phyloP scores from a whole-genome alignment of 176 grass and related monocot genomes.

The Hordeum marinum region DNA sequence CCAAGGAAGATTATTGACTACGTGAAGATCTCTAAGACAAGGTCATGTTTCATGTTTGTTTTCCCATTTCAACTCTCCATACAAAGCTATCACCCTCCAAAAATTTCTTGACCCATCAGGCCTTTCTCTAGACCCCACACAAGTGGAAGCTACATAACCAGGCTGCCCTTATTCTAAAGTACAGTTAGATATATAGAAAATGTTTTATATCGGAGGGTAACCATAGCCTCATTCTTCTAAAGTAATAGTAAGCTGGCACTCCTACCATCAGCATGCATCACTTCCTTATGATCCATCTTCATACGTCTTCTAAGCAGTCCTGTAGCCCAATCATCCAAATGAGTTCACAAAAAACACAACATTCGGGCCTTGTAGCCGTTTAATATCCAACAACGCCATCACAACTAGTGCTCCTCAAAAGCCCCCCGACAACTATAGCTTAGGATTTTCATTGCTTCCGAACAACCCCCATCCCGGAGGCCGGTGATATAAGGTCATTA shows the following conservation, averaged over 20 bases:
- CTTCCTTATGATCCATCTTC: not conserved
- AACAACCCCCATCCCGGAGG: not conserved
- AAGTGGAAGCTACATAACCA: no score
- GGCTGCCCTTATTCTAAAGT: no score
- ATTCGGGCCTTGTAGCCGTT: not conserved
- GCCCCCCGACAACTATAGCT: not conserved
- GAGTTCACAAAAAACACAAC: not conserved
- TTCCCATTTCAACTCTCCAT: not conserved
- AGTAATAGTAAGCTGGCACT: not conserved
- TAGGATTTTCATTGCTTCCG: not conserved
- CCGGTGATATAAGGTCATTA: not conserved
- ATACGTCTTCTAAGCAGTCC: not conserved
- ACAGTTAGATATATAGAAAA: not conserved
- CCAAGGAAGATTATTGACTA: not conserved
- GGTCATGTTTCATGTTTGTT: not conserved
- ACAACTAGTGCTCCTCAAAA: not conserved
- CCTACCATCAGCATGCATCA: not conserved
- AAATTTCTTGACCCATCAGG: not conserved
- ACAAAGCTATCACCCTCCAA: not conserved
- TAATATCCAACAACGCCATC: not conserved
- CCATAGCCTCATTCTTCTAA: not conserved
- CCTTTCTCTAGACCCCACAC: no score
- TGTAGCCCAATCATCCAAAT: not conserved
- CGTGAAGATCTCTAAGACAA: not conserved
- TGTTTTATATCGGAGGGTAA: not conserved